Conservation (phyloP, 2,329 filamentous ascomycete genomes). For the Helotiales sp. region DNA sequence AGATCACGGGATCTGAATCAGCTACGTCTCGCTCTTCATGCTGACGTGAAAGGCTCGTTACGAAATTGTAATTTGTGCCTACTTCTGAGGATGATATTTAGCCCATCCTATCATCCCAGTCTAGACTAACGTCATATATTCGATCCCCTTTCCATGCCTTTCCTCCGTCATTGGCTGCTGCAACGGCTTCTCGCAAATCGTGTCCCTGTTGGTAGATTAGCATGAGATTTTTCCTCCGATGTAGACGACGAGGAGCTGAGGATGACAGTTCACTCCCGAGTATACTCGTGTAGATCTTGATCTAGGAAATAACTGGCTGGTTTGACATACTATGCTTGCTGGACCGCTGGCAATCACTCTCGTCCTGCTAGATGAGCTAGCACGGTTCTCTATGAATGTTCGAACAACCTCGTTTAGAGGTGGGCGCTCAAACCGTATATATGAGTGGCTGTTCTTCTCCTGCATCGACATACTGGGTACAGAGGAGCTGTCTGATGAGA, state of each 20-base stretch:
- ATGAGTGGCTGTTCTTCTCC: conserved; percentile 7
- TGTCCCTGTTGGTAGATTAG: too few species aligned
- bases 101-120: conserved; percentile 56
- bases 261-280: too few species aligned
- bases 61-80: too few species aligned
- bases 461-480: neutral
- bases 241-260: too few species aligned
- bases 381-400: conserved; percentile 48
- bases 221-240: too few species aligned
- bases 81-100: neutral
- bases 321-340: too few species aligned
- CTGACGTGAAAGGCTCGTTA: too few species aligned
- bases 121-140: conserved; percentile 54
- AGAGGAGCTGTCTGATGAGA: neutral
- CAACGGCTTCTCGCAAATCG: conserved; percentile 56
- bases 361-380: conserved; percentile 45
- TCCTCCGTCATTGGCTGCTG: conserved; percentile 49
- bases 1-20: too few species aligned
- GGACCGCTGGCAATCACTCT: conserved; percentile 62
- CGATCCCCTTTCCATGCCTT: conserved; percentile 60
- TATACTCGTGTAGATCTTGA: too few species aligned
- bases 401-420: conserved; percentile 47
- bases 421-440: conserved; percentile 37
- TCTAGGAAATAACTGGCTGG: too few species aligned
- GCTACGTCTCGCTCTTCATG: too few species aligned